Evolutionary conservation across 805 yeast genomes (phyloP), one percentile per base, ranked within the genome.

Genomic region (Teunomyces pallodes): DNA sequence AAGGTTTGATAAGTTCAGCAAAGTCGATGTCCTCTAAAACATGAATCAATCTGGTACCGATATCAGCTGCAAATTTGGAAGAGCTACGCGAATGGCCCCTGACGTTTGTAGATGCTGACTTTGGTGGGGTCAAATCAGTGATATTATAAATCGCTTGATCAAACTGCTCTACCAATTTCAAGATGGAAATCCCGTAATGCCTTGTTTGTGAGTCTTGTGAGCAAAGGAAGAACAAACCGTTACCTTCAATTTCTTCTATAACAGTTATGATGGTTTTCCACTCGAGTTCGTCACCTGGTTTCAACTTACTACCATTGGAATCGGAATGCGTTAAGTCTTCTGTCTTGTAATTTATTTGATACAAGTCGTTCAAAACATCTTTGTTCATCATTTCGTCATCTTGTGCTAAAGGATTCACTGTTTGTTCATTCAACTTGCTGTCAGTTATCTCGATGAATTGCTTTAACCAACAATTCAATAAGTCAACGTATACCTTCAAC

Each of bases 161-260:
- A 70, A 94, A 90, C 50, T 82, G 87, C n/a, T 89, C 90, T 1
- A 89, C 87, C 14, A 91, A 73, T 57, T 83, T 77, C 49, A 94
- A 66, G 7, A 95, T 84, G 5, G 85, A 77, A 2, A 91, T 73
- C 0, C 96, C 98, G 42, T 84, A 68, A 50, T 82, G 83, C 46
- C 99, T 74, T 9, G 89, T 79, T 20, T 79, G 74, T 38, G 86
- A 76, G 60, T 90, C 96, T 55, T 90, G 95, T 1, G 96, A 88
- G 58, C 96, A 88, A 17, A 94, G 70, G 60, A 95, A 92, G 59
- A 89, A 94, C 28, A 94, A 67, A 0, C 97, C 99, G 60, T 91
- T 89, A 0, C 99, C 97, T 66, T 94, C 99, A 8, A 92, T 88
- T 52, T 92, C 97, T 65, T 94, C 98, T 42, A 94, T 84, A 0